Conservation (phyloP, 768 basidiomycete genomes). For the Mycena epipterygia region DNA sequence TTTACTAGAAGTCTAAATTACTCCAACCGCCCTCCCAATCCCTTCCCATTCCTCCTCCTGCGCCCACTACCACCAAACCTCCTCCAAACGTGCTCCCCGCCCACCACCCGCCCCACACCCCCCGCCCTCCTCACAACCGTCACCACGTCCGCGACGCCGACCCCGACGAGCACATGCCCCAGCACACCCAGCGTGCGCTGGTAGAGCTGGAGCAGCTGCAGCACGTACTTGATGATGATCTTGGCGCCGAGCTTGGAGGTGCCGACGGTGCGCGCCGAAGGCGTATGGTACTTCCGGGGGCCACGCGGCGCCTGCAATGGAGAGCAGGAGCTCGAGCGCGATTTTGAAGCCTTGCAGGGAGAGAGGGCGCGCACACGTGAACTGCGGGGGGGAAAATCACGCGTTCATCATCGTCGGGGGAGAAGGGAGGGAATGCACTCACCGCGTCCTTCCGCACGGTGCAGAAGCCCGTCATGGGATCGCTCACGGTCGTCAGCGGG, state of each 20-base stretch:
- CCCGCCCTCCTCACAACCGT: not conserved
- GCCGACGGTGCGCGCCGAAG: conserved; percentile 19
- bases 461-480: conserved; percentile 2
- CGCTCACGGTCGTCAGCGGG: conserved; percentile 14
- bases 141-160: not conserved
- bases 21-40: not conserved
- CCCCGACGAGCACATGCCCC: conserved; percentile 5
- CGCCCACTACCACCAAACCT: too few species aligned
- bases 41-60: not conserved
- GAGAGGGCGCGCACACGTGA: not conserved
- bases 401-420: not conserved
- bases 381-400: not conserved
- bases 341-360: conserved; percentile 23
- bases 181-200: not conserved
- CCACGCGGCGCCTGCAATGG: not conserved
- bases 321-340: conserved; percentile 20
- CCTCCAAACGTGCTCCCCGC: not conserved
- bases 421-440: not conserved
- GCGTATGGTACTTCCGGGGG: conserved; percentile 19
- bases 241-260: conserved; percentile 18
- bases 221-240: conserved; percentile 3
- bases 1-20: not conserved
- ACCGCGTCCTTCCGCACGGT: conserved; percentile 18
- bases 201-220: not conserved
- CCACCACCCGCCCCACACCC: not conserved